Evolutionary conservation across 441 rosid genomes (phyloP), one percentile per base, ranked within the genome.

Genomic region (Euphorbia corollata): DNA sequence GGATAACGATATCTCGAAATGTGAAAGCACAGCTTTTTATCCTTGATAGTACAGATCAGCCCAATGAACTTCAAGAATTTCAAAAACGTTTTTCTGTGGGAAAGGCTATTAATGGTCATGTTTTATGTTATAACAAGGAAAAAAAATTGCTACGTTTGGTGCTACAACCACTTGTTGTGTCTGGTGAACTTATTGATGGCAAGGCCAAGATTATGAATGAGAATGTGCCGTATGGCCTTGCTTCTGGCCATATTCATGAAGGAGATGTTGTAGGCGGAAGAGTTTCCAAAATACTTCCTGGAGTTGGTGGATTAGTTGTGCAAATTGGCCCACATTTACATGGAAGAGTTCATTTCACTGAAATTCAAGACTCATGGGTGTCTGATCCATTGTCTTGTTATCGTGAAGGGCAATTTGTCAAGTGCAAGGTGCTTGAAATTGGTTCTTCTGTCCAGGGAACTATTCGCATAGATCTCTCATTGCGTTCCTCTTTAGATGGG

Each of bases 311-410:
- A 75, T 73, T 91, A 75, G 81, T 87, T 41, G 86, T 91, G 79
- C 98, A 89, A 84, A 75, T 95, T 72, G 95, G 96, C 76, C 97
- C 99, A 64, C 76, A 82, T 71, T 63, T 75, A 34, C 83, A 81
- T 78, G 99, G 99, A 63, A 87, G 86, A 77, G 98, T 87, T 82
- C 94, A 91, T 78, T 88, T 83, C 76, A 84, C 96, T 32, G 98
- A 95, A 80, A 83, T 90, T 50, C 85, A 76, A 55, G 98, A 88
- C 64, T 73, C 79, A 38, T 95, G 90, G 91, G 87, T 77, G 68
- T 61, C 86, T 30, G 83, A 86, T 63, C 99, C 99, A 65, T 75
- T 95, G 73, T 79, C 86, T 77, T 89, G 81, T 56, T 85, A 81
- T 74, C 66, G 34, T 32, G 98, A 87, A 80, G 97, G 96, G 68